A percentile compares a stretch with the other conserved stretches of the same genome.
Evolutionary conservation across 2,329 filamentous ascomycete genomes (phyloP).

Genomic region (Neofusicoccum sp.): DNA sequence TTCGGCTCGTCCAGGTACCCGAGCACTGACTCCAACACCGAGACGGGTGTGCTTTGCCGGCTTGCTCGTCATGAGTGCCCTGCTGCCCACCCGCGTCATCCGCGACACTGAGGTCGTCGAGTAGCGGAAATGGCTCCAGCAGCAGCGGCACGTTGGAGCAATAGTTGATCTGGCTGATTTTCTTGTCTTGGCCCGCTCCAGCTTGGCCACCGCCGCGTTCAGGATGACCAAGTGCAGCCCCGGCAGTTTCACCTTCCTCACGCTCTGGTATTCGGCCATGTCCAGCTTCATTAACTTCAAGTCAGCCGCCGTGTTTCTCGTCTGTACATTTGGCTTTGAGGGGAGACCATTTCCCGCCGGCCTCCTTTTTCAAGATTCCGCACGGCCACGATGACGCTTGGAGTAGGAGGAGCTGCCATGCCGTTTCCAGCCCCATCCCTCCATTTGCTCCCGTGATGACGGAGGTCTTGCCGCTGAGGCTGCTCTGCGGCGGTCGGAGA

Average conservation of each 20-base stretch:
- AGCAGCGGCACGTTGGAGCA: not conserved
- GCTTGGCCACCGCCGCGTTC: slow-evolving; percentile 2
- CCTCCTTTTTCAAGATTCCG: slow-evolving; percentile 4
- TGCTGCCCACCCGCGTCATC: slow-evolving; percentile 10
- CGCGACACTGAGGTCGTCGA: not conserved
- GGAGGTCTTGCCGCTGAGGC: slow-evolving; percentile 19
- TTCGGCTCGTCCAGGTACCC: not conserved
- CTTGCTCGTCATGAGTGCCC: not conserved
- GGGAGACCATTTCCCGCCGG: not conserved
- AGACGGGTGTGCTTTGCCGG: not conserved
- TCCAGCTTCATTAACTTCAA: slow-evolving; percentile 9
- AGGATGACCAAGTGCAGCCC: not conserved
- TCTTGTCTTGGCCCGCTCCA: not conserved
- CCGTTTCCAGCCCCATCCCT: slow-evolving; percentile 24
- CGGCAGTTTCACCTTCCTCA: not conserved
- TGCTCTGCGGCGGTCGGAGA: not conserved
- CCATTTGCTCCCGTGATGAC: slow-evolving; percentile 26
- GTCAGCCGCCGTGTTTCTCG: not conserved
- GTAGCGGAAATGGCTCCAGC: not conserved
- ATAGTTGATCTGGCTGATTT: slow-evolving; percentile 10
- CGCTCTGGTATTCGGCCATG: slow-evolving; percentile 4
- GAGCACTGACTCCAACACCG: not conserved
- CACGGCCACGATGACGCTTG: not conserved
- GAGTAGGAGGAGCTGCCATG: not conserved
- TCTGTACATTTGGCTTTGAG: not conserved